phyloP scores from a whole-genome alignment of 768 basidiomycete genomes.

The Rhizopogon roseolus region DNA sequence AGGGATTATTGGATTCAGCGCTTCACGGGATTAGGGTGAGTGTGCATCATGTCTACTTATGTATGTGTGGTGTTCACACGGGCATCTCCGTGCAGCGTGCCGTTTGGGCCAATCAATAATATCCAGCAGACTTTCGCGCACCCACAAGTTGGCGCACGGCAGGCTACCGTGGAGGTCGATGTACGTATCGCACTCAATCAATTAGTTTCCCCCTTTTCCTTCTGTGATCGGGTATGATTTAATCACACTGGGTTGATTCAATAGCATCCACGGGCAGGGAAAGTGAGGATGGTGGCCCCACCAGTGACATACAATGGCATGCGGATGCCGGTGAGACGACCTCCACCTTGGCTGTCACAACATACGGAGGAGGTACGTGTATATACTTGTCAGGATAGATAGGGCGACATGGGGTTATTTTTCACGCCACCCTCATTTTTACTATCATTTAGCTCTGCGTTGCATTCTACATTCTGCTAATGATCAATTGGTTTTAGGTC shows the following conservation, averaged over 20 bases:
- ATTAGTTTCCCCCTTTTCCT: conserved; percentile 23
- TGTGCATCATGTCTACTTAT: conserved; percentile 8
- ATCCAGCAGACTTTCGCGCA: conserved; percentile 87
- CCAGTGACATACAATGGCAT: conserved; percentile 79
- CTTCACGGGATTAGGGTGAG: conserved; percentile 76
- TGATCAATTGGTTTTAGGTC: conserved; percentile 24
- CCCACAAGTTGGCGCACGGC: conserved; percentile 76
- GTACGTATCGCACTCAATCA: conserved; percentile 35
- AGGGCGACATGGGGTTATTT: not conserved
- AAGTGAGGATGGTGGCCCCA: conserved; percentile 74
- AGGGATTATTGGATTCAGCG: conserved; percentile 72
- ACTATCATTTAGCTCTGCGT: not conserved
- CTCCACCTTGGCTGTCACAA: conserved; percentile 87
- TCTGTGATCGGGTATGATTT: conserved; percentile 10
- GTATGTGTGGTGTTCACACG: conserved; percentile 8
- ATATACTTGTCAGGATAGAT: not conserved
- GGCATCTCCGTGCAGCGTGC: conserved; percentile 44
- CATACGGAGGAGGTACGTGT: conserved; percentile 68
- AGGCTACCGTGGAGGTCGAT: conserved; percentile 72
- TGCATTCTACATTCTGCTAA: not conserved
- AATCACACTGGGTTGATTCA: not conserved
- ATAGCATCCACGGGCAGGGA: conserved; percentile 72
- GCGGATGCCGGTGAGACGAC: conserved; percentile 65
- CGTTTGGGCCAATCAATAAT: conserved; percentile 90
- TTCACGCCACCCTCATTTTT: not conserved